A percentile compares a stretch with the other conserved stretches of the same genome.
phyloP scores from a whole-genome alignment of 495 filamentous ascomycete genomes.

The Aspergillus leporis region DNA sequence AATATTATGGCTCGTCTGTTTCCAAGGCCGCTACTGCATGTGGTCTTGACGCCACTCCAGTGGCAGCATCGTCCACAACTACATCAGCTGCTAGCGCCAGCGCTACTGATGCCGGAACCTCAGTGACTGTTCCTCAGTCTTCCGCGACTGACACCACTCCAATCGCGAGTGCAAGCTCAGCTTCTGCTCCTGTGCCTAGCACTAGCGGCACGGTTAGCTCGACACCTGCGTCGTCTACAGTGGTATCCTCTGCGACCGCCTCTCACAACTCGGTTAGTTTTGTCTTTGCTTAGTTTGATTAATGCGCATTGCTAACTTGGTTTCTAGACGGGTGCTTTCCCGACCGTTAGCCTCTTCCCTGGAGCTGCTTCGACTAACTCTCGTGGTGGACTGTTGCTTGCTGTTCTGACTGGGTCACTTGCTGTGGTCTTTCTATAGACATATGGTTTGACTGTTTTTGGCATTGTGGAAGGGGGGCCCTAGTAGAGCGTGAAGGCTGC shows the following conservation, averaged over 20 bases:
- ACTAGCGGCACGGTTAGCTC: neutral
- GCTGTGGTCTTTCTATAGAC: neutral
- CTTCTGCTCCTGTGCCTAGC: neutral
- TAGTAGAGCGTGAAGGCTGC: no score
- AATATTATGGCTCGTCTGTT: constrained; percentile 42
- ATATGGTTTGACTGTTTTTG: neutral
- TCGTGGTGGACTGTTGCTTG: neutral
- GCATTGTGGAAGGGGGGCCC: no score
- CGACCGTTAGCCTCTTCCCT: neutral
- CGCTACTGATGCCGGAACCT: constrained; percentile 5
- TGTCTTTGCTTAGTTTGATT: neutral
- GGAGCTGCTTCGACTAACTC: neutral
- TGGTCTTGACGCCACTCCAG: constrained; percentile 40
- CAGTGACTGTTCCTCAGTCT: neutral
- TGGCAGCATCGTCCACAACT: constrained; percentile 19
- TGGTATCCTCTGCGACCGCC: neutral
- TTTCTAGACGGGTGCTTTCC: neutral
- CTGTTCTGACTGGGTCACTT: neutral
- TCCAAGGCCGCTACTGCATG: constrained; percentile 33
- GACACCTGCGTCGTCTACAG: neutral
- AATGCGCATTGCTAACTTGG: neutral
- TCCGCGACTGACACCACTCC: constrained; percentile 32
- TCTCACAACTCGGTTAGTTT: neutral
- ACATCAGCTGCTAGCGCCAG: constrained; percentile 15
- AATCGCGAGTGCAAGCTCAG: constrained; percentile 8